Conservation (phyloP, 495 filamentous ascomycete species). For the Physcia stellaris region DNA sequence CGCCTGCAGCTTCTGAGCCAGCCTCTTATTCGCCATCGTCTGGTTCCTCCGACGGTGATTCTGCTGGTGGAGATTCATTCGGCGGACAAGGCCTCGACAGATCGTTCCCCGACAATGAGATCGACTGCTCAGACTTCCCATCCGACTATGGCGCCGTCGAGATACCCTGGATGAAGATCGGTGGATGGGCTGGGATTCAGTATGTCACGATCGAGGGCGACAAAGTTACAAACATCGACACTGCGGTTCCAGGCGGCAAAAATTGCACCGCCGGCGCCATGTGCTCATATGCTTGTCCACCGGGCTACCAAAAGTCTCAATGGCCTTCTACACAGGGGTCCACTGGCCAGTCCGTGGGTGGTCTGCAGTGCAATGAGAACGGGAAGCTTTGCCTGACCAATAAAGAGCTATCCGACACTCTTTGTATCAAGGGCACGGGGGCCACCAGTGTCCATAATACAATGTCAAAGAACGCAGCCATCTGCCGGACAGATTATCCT, state of each 20-base stretch:
- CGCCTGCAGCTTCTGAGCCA: not conserved
- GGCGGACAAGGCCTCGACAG: conserved; percentile 41
- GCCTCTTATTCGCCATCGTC: not conserved
- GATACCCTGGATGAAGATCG: conserved; percentile 51
- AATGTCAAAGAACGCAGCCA: conserved; percentile 45
- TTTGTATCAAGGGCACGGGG: conserved; percentile 64
- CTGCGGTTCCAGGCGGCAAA: conserved; percentile 37
- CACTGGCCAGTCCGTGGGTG: conserved; percentile 79
- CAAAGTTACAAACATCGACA: conserved; percentile 45
- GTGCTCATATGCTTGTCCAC: conserved; percentile 90
- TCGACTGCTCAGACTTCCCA: conserved; percentile 64
- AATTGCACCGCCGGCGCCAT: conserved; percentile 48
- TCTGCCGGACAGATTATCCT: conserved; percentile 96
- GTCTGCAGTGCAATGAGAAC: conserved; percentile 60
- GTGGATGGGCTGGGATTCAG: conserved; percentile 76
- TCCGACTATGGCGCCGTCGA: conserved; percentile 67
- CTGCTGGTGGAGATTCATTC: conserved; percentile 15
- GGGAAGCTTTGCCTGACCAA: conserved; percentile 74
- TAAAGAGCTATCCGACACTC: conserved; percentile 39
- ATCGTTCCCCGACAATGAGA: conserved; percentile 64
- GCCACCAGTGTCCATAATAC: conserved; percentile 63
- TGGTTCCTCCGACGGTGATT: not conserved
- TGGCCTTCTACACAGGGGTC: conserved; percentile 73
- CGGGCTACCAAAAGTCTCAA: conserved; percentile 85
- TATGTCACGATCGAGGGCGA: conserved; percentile 28